These are phyloP conservation scores for Teratosphaeria nubilosa DNA, from an alignment of 2,329 filamentous ascomycete genomes.

Conservation along the genomic window DNA sequence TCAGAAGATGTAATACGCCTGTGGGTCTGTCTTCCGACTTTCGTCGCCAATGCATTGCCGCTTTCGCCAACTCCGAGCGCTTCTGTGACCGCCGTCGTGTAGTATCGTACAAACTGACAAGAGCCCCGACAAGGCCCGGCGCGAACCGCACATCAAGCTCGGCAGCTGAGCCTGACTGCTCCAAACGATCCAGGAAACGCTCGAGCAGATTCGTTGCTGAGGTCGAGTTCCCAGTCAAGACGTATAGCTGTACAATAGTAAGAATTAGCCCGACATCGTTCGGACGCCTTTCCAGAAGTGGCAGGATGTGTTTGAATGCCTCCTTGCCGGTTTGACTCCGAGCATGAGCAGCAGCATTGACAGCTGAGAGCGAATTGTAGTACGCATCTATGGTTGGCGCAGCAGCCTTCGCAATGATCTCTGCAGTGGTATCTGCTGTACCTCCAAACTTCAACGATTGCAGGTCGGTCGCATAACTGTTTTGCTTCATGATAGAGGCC, in stretches of 20 bases:
- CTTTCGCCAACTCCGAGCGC: slow-evolving; percentile 64
- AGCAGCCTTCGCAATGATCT: slow-evolving; percentile 38
- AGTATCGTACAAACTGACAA: slow-evolving; percentile 66
- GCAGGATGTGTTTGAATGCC: slow-evolving; percentile 59
- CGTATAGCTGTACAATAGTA: slow-evolving; percentile 71
- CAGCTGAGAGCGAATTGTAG: slow-evolving; percentile 48
- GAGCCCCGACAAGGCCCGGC: slow-evolving; percentile 71
- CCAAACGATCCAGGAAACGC: slow-evolving; percentile 61
- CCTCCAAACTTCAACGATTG: slow-evolving; percentile 59
- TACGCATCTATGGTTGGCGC: slow-evolving; percentile 29
- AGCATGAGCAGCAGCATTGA: slow-evolving; percentile 66
- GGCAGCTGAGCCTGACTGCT: slow-evolving; percentile 46
- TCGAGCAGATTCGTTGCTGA: slow-evolving; percentile 69
- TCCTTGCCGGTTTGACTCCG: slow-evolving; percentile 54
- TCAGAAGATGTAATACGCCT: slow-evolving; percentile 54
- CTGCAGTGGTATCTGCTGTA: slow-evolving; percentile 46
- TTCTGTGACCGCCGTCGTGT: slow-evolving; percentile 65
- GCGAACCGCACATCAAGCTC: slow-evolving; percentile 65
- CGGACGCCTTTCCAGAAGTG: slow-evolving; percentile 61
- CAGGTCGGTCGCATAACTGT: slow-evolving; percentile 55
- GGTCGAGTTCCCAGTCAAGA: slow-evolving; percentile 59
- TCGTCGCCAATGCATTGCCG: slow-evolving; percentile 69
- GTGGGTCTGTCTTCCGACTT: slow-evolving; percentile 40
- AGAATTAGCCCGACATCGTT: slow-evolving; percentile 71
- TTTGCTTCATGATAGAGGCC: slow-evolving; percentile 48